Conservation (phyloP, 1,284 basidiomycete genomes). For the Hortiboletus rubellus region DNA sequence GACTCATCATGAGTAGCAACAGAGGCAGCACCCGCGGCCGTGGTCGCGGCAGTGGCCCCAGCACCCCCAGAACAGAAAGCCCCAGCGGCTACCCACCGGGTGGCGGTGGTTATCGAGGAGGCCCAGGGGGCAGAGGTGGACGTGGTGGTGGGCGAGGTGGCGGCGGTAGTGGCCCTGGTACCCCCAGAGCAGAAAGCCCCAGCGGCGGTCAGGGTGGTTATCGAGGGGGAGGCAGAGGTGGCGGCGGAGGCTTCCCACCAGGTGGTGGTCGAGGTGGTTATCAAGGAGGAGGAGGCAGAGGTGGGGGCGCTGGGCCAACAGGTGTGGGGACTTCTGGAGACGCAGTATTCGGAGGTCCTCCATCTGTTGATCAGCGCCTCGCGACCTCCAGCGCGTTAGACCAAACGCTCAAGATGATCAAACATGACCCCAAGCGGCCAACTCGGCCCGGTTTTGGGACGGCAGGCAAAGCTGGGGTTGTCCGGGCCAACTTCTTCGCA, state of each 20-base stretch:
- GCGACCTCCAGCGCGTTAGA: slow-evolving; percentile 45
- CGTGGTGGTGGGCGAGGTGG: neutral
- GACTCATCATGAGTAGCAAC: slow-evolving; percentile 19
- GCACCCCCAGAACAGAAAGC: neutral
- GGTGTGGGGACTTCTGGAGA: slow-evolving; percentile 35
- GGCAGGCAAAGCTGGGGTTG: slow-evolving; percentile 47
- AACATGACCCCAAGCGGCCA: slow-evolving; percentile 45
- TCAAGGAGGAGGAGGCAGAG: slow-evolving; percentile 23
- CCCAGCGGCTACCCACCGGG: too few species aligned
- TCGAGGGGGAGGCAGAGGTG: too few species aligned
- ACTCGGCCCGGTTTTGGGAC: slow-evolving; percentile 69
- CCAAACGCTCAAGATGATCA: slow-evolving; percentile 43
- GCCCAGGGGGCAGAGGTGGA: too few species aligned
- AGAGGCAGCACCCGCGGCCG: slow-evolving; percentile 23
- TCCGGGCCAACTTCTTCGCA: slow-evolving; percentile 71
- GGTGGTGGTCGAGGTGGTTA: slow-evolving; percentile 28
- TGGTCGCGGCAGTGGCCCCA: slow-evolving; percentile 9
- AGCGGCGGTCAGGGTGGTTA: too few species aligned
- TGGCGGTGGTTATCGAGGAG: too few species aligned
- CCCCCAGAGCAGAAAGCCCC: neutral
- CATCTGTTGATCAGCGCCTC: slow-evolving; percentile 47
- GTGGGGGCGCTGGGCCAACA: slow-evolving; percentile 34
- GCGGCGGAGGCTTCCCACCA: slow-evolving; percentile 12
- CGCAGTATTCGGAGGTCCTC: slow-evolving; percentile 47
- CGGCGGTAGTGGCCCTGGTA: neutral